These are phyloP conservation scores for Neonectria faginata DNA, from an alignment of 2,329 filamentous ascomycete species.

Conservation along the genomic window DNA sequence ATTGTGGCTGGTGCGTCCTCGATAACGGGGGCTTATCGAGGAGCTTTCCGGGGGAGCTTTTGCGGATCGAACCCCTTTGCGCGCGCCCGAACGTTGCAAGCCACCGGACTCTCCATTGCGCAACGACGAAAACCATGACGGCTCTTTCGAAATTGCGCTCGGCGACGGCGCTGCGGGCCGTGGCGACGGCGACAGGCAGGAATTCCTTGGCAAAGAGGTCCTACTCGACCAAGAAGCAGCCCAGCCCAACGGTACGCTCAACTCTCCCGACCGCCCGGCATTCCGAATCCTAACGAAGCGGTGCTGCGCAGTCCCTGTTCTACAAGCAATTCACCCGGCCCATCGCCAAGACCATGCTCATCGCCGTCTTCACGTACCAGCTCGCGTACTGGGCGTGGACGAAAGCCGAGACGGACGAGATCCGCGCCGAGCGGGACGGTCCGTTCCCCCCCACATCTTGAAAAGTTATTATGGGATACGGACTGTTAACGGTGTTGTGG, in stretches of 20 bases:
- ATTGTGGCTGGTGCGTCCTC: conserved; percentile 17
- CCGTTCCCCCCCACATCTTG: conserved; percentile 30
- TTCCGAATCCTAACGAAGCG: conserved; percentile 7
- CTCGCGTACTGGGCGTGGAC: conserved; percentile 80
- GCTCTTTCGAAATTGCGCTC: conserved; percentile 32
- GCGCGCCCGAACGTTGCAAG: background rate
- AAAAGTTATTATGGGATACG: background rate
- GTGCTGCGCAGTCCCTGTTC: conserved; percentile 66
- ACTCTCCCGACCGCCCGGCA: background rate
- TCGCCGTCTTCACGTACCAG: conserved; percentile 84
- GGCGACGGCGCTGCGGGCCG: conserved; percentile 9
- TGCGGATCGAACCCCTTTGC: background rate
- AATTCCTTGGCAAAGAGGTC: conserved; percentile 12
- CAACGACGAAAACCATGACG: conserved; percentile 17
- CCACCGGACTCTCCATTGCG: background rate
- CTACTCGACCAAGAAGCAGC: conserved; percentile 46
- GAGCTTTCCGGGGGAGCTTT: background rate
- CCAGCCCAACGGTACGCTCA: conserved; percentile 44
- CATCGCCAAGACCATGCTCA: conserved; percentile 77
- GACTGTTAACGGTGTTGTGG: conserved; percentile 14
- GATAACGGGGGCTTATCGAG: conserved; percentile 23
- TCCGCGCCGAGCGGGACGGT: conserved; percentile 70
- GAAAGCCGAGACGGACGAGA: conserved; percentile 79
- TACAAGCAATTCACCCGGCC: conserved; percentile 81
- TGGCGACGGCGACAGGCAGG: background rate